Base-by-base conservation (phyloP, 163 green algal species). In the Scenedesmus sp. region DNA sequence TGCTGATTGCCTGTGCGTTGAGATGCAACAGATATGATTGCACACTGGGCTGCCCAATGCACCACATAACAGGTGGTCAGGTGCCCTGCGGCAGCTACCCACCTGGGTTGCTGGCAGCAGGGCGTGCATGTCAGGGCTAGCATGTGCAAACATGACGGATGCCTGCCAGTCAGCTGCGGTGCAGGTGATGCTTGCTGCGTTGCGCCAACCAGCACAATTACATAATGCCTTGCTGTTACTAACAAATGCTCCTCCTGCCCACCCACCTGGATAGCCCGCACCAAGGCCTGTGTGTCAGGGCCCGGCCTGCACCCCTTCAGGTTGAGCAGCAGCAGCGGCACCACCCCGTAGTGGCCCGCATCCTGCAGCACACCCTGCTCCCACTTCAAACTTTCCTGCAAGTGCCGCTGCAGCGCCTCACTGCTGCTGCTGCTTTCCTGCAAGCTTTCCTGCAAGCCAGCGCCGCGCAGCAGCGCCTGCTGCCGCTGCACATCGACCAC, bases 311-410 rank as follows among this genome's bases (percentile, higher is more conserved):
- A 89, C 12, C 87, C 87, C 84, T 95, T 95, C 67, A 94, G 52
- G 91, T 97, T 97, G 84, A 95, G 91, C 81, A 97, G 85, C 86
- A 97, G 74, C 86, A 96, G 70, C n/a, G 94, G 94, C n/a, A 92
- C 86, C 55, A 94, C 91, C 20, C 91, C 90, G 77, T 95, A 93
- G 67, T 94, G 91, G 20, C 52, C 89, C 16, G 94, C 95, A 55
- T 90, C 85, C 77, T 93, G 87, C 92, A 97, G 57, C 57, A 96
- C 79, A 20, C 76, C 56, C 55, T 66, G 70, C 89, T 90, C 82
- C 89, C 82, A 92, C 4, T 64, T 26, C 60, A 88, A 20, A 34
- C 62, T 73, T n/a, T 60, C 62, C 54, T 77, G 60, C 79, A 92
- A 66, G 54, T 60, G 16, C 81, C 74, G 23, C 18, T 76, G 66